Evolutionary conservation across 345 rosid genomes (phyloP), one percentile per base, ranked within the genome.

Genomic region (Bruguiera gymnorhiza): DNA sequence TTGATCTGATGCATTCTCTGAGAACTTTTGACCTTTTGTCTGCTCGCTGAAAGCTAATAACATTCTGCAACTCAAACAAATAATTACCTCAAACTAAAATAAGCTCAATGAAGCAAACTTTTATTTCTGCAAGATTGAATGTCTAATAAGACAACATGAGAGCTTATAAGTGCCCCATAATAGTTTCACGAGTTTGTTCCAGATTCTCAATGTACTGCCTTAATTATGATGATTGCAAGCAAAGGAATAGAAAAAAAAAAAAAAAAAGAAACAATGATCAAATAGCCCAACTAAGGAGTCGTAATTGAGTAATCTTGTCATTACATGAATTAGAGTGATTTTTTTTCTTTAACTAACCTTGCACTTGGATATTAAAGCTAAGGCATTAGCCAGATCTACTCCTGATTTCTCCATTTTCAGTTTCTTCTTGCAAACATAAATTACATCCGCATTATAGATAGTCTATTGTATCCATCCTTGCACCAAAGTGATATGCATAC

Each of bases 11-110:
- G 97, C 91, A 76, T 88, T 79, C 77, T 85, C 88, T 16, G 92
- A 88, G 52, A 88, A 66, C 73, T 85, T 82, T 81, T 87, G 81
- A 65, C 88, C 88, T 67, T 83, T 86, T 30, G 92, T 80, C 83
- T 94, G 96, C 88, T 94, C 96, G 20, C 87, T 81, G 68, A 94
- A 94, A 75, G 91, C 79, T 81, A 82, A 80, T 74, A 94, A 85
- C 98, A 94, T 94, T 80, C 98, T 94, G 87, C 79, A 74, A 62
- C 58, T 23, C 70, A 82, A 63, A 59, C 31, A 73, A 73, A 76
- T 60, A 66, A 53, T 60, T 37, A 73, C 21, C 20, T 61, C 20
- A 50, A 18, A 21, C 1, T 26, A 46, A 60, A 52, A 11, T 32
- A 50, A 65, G 23, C 6, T 29, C 55, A 62, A 37, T 3, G 23